Evolutionary conservation across 1,284 basidiomycete species (phyloP).

Genomic region (Puccinia hordei): DNA sequence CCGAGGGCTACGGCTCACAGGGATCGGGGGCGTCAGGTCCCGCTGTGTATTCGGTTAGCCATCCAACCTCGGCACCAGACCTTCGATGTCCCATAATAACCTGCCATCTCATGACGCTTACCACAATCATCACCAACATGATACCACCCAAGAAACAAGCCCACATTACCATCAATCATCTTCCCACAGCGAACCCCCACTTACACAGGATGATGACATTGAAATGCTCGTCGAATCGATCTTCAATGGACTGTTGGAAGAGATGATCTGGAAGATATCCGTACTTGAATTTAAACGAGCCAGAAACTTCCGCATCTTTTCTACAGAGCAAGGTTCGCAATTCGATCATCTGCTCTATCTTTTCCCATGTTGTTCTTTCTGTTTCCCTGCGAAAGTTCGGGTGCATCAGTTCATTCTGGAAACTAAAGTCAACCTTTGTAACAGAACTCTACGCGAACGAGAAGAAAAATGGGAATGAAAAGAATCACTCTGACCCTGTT

Average conservation of each 20-base stretch:
- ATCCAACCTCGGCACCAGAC: no score
- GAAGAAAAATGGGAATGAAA: constrained; percentile 35
- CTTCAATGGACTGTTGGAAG: constrained; percentile 38
- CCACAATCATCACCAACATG: no score
- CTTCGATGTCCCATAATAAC: no score
- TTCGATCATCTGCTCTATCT: neutral
- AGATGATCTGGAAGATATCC: constrained; percentile 37
- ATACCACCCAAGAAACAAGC: no score
- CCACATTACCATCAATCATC: no score
- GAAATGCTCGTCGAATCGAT: constrained; percentile 13
- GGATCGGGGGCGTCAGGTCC: no score
- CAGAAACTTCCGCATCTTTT: constrained; percentile 14
- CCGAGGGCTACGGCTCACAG: no score
- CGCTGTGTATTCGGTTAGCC: no score
- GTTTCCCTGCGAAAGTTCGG: neutral
- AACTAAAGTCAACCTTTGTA: neutral
- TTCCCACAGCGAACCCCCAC: no score
- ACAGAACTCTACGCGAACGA: constrained; percentile 17
- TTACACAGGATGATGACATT: neutral
- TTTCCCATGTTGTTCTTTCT: neutral
- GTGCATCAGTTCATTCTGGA: neutral
- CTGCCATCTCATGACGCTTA: no score
- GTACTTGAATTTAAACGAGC: constrained; percentile 43
- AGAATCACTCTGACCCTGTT: constrained; percentile 7
- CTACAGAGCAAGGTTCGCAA: constrained; percentile 28